A percentile compares a stretch with the other conserved stretches of the same genome.
phyloP scores from a whole-genome alignment of 2,329 filamentous ascomycete species.

The Aspergillus texensis region DNA sequence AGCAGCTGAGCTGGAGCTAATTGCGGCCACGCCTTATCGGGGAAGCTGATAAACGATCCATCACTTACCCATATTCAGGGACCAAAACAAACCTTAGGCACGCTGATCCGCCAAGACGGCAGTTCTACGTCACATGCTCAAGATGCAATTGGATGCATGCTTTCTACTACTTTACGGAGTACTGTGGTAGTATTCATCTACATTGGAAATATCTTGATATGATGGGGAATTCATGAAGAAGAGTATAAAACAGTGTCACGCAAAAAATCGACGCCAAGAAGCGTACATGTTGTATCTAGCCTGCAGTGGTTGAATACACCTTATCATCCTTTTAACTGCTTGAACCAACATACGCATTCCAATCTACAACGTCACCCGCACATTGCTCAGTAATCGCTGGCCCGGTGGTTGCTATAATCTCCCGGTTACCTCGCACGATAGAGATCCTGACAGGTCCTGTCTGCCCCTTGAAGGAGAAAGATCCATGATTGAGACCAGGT shows the following conservation, averaged over 20 bases:
- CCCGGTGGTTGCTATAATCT: conserved; percentile 26
- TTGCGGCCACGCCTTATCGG: conserved; percentile 1
- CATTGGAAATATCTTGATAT: too few relatives aligned
- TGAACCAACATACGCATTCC: conserved; percentile 42
- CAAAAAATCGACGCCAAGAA: not conserved
- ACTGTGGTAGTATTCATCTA: too few relatives aligned
- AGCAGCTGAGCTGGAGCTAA: not conserved
- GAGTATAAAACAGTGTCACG: too few relatives aligned
- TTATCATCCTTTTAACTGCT: conserved; percentile 11
- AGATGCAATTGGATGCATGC: not conserved
- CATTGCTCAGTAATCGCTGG: conserved; percentile 34
- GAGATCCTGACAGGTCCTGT: conserved; percentile 31
- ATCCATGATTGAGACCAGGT: conserved; percentile 35
- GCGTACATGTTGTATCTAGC: not conserved
- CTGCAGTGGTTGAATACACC: not conserved
- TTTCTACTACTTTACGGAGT: too few relatives aligned
- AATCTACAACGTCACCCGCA: conserved; percentile 33
- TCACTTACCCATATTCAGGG: not conserved
- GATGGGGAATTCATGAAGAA: too few relatives aligned
- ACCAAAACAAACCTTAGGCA: not conserved
- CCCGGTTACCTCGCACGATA: conserved; percentile 27
- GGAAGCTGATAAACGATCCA: not conserved
- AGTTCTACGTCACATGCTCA: not conserved
- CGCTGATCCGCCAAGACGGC: not conserved
- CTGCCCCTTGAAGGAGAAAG: conserved; percentile 34